These are phyloP conservation scores for Laetiporus sulphureus DNA, from an alignment of 1,284 basidiomycete species.

Conservation along the genomic window DNA sequence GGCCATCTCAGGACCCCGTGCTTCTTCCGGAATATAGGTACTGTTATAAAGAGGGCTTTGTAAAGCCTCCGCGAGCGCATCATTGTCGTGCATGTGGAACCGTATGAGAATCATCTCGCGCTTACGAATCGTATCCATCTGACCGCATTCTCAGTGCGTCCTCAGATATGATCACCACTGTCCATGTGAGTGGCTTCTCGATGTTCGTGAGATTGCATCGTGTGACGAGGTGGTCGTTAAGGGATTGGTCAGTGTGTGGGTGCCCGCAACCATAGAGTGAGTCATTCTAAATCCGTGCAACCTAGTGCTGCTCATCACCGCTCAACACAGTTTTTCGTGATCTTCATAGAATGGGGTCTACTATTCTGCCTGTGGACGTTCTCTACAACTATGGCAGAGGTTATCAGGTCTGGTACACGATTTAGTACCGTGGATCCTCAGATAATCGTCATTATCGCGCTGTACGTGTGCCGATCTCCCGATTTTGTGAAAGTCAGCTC, in stretches of 20 bases:
- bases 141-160: constrained; percentile 43
- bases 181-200: constrained; percentile 41
- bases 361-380: constrained; percentile 57
- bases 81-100: constrained; percentile 73
- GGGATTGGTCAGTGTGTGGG: constrained; percentile 84
- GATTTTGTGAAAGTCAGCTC: background rate
- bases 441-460: constrained; percentile 55
- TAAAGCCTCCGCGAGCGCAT: constrained; percentile 69
- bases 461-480: constrained; percentile 35
- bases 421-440: constrained; percentile 47
- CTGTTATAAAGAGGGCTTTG: constrained; percentile 46
- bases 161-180: constrained; percentile 76
- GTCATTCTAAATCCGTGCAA: background rate
- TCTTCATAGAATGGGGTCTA: constrained; percentile 57
- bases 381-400: constrained; percentile 45
- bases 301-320: constrained; percentile 16
- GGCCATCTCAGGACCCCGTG: constrained; percentile 40
- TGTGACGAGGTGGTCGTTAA: constrained; percentile 16
- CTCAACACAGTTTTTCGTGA: constrained; percentile 63
- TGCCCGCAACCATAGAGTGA: constrained; percentile 59
- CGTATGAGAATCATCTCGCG: constrained; percentile 30
- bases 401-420: constrained; percentile 26
- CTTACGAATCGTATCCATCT: background rate
- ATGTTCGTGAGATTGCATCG: background rate
- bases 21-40: constrained; percentile 53